phyloP scores from a whole-genome alignment of 352 stramenopile species.

The Pythium aquatile region DNA sequence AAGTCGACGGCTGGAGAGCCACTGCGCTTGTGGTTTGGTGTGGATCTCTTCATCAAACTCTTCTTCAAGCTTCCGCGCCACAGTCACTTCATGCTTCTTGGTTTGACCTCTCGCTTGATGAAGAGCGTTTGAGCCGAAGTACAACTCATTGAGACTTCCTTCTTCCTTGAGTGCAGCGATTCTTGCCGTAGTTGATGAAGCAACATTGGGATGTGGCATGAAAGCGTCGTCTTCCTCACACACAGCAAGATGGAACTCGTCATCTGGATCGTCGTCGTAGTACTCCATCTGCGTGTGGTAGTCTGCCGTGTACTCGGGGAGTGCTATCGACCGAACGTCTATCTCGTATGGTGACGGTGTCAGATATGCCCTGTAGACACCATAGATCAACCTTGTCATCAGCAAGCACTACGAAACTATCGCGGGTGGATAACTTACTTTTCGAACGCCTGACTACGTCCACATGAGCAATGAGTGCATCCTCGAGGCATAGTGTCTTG shows the following conservation, averaged over 20 bases:
- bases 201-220: background rate
- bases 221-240: background rate
- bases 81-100: background rate
- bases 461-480: conserved; percentile 8
- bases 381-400: no score
- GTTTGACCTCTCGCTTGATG: background rate
- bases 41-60: background rate
- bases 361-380: background rate
- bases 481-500: background rate
- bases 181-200: background rate
- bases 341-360: background rate
- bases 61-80: background rate
- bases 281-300: background rate
- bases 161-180: background rate
- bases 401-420: no score
- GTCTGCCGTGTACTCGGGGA: no score
- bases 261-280: background rate
- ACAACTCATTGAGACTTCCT: background rate
- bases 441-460: background rate
- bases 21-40: background rate
- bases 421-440: background rate
- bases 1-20: conserved; percentile 24
- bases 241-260: background rate
- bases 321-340: background rate
- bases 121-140: background rate